Base-by-base conservation (phyloP, 1,284 basidiomycete genomes). In the Inonotus hispidus region DNA sequence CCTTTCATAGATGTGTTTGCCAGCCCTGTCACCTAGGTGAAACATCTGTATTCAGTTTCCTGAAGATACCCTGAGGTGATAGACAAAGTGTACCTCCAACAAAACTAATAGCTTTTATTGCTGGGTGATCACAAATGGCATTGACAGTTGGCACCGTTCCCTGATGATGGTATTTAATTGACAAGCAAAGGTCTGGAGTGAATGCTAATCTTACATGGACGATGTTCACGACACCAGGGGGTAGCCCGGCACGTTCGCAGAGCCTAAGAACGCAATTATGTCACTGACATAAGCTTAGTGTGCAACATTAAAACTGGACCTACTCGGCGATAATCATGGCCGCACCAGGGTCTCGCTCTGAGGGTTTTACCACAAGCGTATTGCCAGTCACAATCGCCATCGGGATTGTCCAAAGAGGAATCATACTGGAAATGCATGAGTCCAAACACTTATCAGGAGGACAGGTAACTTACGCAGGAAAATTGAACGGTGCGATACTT, bases 241-340 rank as follows among this genome's bases (percentile, higher is more conserved):
- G 89, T 45, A 91, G 75, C 43, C 89, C 88, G 75, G 77, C 76
- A 50, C 70, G 70, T 66, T 79, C 74, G 66, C 71, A 75, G 37
- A 77, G 43, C 25, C 47, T 58, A 38, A 66, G 27, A 43, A 64
- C 50, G 39, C 41, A 53, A 47, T 46, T 27, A 13, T 29, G 13
- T 16, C 23, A 38, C 7, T 37, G 14, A 7, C 21, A 27, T 3
- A 23, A 59, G 25, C 21, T 47, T 39, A 43, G 16, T n/a, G 57
- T 32, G 25, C 21, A 13, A 45, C n/a, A n/a, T n/a, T 16, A 39
- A 32, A 32, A 4, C 32, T 32, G 32, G 32, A 58, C 57, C 6
- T 23, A 82, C 73, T 98, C 95, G 45, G 95, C 93, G 67, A 99
- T 94, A 66, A 99, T 96, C 91, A 97, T 95, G 16, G 93, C 89